Evolutionary conservation across 768 basidiomycete species (phyloP), one percentile per base, ranked within the genome.

Genomic region (Boletus reticuloceps): DNA sequence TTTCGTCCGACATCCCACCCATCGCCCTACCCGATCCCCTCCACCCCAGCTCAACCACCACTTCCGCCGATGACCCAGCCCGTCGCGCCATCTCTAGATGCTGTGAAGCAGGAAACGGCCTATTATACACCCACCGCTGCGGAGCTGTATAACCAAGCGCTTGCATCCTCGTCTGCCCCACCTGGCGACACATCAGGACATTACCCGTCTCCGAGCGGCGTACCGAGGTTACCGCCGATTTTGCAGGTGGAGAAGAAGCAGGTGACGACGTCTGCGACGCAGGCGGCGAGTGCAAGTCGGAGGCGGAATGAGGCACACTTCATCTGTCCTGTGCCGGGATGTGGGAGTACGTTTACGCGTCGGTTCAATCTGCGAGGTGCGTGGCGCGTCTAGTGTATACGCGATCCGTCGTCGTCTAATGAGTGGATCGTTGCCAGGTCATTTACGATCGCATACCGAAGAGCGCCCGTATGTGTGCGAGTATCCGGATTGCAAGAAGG

Each of bases 301-400:
- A 78, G 94, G 47, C 80, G 92, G 64, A 95, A 94, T 66, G 91
- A 94, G 69, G 94, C 94, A 0, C 85, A 91, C 64, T 97, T 96
- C 72, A 81, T 86, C 56, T 98, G 94, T 72, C 94, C 95, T 6
- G 92, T 98, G 16, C 91, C 92, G 11, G 94, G 93, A 13, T 98
- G 94, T 75, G 93, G 92, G 43, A 94, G 91, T 71, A 96, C 94
- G n/a, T 98, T 98, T 73, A 98, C 94, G 64, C 84, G 91, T 68
- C 82, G 91, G 53, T 94, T 94, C 77, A 94, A 94, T 72, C 72
- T 94, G 51, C 76, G 88, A 82, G 91, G 91, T 91, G 58, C 49
- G 70, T 70, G 45, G 38, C 39, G 34, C 42, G 44, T 25, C 19
- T 20, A n/a, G 25, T 43, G 27, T 47, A 27, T 14, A 17, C 17